Conservation (phyloP, 176 grass and related monocot genomes). For the Pontederia crassipes region DNA sequence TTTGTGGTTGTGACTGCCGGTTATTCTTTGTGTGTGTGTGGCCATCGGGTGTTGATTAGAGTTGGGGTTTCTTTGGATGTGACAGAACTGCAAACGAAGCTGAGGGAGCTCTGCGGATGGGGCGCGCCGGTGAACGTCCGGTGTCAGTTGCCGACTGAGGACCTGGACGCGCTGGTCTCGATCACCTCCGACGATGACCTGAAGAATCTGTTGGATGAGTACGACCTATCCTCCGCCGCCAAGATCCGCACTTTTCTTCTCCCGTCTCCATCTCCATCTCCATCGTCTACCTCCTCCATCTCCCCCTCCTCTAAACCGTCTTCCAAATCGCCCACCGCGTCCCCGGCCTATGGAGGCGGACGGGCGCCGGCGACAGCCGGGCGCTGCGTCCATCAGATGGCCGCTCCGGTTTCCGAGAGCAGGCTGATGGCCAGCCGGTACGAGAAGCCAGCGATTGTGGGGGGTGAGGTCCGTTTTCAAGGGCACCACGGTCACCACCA, state of each 20-base stretch:
- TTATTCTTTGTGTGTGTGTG: neutral
- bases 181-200: slow-evolving; percentile 63
- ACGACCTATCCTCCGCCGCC: slow-evolving; percentile 29
- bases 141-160: slow-evolving; percentile 81
- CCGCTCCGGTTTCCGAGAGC: neutral
- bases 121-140: slow-evolving; percentile 32
- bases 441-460: neutral
- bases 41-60: neutral
- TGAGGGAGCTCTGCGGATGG: slow-evolving; percentile 49
- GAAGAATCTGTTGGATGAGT: slow-evolving; percentile 54
- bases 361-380: neutral
- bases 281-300: slow-evolving; percentile 4
- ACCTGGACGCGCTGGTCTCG: slow-evolving; percentile 69
- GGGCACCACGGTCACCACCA: slow-evolving; percentile 13
- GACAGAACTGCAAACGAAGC: slow-evolving; percentile 53
- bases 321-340: neutral
- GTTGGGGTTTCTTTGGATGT: neutral
- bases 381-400: slow-evolving; percentile 17
- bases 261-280: slow-evolving; percentile 10
- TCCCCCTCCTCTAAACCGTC: slow-evolving; percentile 1
- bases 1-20: neutral
- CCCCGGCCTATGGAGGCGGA: neutral
- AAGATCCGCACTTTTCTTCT: slow-evolving; percentile 46
- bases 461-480: neutral
- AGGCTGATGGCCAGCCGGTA: slow-evolving; percentile 8